Conservation (phyloP, 2,329 filamentous ascomycete genomes). For the Aspergillus sp. region DNA sequence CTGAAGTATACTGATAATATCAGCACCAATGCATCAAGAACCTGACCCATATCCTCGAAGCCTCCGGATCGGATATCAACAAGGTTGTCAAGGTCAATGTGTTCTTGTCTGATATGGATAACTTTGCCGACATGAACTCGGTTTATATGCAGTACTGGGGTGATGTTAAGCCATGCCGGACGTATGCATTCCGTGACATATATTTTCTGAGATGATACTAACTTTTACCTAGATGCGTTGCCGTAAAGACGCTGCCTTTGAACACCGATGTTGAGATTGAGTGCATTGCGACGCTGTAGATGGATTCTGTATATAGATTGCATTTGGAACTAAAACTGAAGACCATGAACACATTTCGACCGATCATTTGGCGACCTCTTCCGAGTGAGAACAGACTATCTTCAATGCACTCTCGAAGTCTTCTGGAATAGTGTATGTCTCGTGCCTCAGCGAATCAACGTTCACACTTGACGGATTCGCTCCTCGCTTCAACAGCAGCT, state of each 20-base stretch:
- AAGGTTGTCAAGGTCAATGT: constrained; percentile 63
- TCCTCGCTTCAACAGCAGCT: too few relatives aligned
- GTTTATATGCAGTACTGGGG: constrained; percentile 72
- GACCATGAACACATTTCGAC: too few relatives aligned
- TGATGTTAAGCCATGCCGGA: constrained; percentile 52
- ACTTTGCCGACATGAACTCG: constrained; percentile 72
- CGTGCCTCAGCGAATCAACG: too few relatives aligned
- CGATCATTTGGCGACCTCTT: too few relatives aligned
- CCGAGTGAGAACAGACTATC: too few relatives aligned
- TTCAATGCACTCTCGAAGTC: too few relatives aligned
- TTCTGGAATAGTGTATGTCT: too few relatives aligned
- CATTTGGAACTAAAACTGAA: too few relatives aligned
- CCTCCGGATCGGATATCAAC: constrained; percentile 51
- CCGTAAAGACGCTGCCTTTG: constrained; percentile 82
- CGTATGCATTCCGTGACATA: constrained; percentile 13
- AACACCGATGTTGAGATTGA: constrained; percentile 85
- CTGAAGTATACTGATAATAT: constrained; percentile 3
- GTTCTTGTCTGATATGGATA: constrained; percentile 58
- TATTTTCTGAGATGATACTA: background rate
- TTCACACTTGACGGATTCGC: too few relatives aligned
- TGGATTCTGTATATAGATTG: background rate
- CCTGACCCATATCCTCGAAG: constrained; percentile 53
- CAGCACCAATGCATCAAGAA: constrained; percentile 54
- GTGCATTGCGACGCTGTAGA: constrained; percentile 64
- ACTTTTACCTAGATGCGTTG: constrained; percentile 54